These are phyloP conservation scores for Wallemia hederae DNA, from an alignment of 1,284 basidiomycete species.

Conservation along the genomic window DNA sequence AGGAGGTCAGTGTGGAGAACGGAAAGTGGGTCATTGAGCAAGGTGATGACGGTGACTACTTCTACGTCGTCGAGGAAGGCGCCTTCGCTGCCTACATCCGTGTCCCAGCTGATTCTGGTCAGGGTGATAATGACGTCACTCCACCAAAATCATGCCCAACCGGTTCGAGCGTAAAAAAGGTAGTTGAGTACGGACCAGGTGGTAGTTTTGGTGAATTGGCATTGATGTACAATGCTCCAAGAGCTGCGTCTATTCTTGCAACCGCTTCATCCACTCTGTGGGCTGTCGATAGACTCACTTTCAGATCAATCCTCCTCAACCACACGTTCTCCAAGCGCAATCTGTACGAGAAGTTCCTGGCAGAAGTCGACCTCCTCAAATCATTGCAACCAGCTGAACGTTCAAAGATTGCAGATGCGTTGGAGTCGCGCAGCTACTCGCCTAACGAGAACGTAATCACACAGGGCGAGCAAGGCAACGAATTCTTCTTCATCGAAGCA, in stretches of 20 bases:
- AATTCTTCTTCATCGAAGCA: constrained; percentile 89
- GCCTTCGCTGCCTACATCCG: constrained; percentile 59
- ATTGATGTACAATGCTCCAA: constrained; percentile 87
- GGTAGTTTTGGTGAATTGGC: constrained; percentile 87
- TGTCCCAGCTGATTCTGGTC: constrained; percentile 6
- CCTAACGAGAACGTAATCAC: constrained; percentile 62
- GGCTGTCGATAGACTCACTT: constrained; percentile 88
- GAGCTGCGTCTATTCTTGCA: constrained; percentile 74
- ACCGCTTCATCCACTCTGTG: constrained; percentile 61
- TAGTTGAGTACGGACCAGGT: constrained; percentile 56
- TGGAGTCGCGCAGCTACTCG: constrained; percentile 51
- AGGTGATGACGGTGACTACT: constrained; percentile 87
- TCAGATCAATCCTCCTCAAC: constrained; percentile 88
- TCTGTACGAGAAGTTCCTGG: constrained; percentile 85
- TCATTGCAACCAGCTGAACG: constrained; percentile 61
- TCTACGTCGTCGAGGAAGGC: constrained; percentile 86
- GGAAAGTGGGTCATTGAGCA: constrained; percentile 77
- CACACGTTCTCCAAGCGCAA: constrained; percentile 54
- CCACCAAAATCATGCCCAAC: constrained; percentile 5
- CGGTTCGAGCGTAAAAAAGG: constrained; percentile 32
- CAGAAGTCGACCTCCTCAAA: constrained; percentile 63
- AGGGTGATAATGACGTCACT: constrained; percentile 8
- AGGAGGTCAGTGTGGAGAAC: constrained; percentile 41
- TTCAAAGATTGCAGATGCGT: constrained; percentile 86
- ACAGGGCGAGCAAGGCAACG: constrained; percentile 82